Percentiles rank a stretch among this genome's conserved stretches.
Conservation (phyloP, 1,139 yeast species). For the Protomyces inundatus region DNA sequence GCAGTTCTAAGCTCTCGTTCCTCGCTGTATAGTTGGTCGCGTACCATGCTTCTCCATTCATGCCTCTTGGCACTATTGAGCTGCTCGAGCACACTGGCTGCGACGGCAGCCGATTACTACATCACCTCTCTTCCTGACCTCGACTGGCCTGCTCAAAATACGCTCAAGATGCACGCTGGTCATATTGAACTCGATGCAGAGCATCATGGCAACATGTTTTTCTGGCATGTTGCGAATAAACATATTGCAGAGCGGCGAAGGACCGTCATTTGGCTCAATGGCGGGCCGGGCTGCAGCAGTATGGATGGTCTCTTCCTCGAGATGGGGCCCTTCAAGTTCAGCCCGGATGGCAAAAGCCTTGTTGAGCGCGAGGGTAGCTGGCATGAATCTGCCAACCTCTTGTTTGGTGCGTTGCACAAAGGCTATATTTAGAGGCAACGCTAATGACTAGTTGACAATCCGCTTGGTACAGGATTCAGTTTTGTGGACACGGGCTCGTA, state of each 20-base stretch:
- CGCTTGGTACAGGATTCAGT: slow-evolving; percentile 90
- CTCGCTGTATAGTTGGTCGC: too few relatives aligned
- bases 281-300: slow-evolving; percentile 92
- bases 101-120: slow-evolving; percentile 39
- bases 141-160: slow-evolving; percentile 30
- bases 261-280: slow-evolving; percentile 67
- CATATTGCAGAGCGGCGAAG: slow-evolving; percentile 36
- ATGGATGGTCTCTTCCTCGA: slow-evolving; percentile 97
- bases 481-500: slow-evolving; percentile 48
- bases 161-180: slow-evolving; percentile 44
- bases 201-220: slow-evolving; percentile 62
- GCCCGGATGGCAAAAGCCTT: slow-evolving; percentile 42
- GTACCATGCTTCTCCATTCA: neutral
- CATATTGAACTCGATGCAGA: slow-evolving; percentile 56
- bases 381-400: slow-evolving; percentile 71
- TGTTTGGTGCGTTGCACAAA: slow-evolving; percentile 44
- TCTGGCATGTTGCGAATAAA: slow-evolving; percentile 53
- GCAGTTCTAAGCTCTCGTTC: too few relatives aligned
- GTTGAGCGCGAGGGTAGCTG: slow-evolving; percentile 69
- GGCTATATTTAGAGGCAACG: neutral
- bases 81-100: slow-evolving; percentile 5
- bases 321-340: slow-evolving; percentile 75
- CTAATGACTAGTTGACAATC: slow-evolving; percentile 63
- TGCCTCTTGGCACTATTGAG: neutral
- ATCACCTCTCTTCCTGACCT: slow-evolving; percentile 41